These are phyloP conservation scores for Sinapis alba DNA, from an alignment of 441 rosid species.

Conservation along the genomic window DNA sequence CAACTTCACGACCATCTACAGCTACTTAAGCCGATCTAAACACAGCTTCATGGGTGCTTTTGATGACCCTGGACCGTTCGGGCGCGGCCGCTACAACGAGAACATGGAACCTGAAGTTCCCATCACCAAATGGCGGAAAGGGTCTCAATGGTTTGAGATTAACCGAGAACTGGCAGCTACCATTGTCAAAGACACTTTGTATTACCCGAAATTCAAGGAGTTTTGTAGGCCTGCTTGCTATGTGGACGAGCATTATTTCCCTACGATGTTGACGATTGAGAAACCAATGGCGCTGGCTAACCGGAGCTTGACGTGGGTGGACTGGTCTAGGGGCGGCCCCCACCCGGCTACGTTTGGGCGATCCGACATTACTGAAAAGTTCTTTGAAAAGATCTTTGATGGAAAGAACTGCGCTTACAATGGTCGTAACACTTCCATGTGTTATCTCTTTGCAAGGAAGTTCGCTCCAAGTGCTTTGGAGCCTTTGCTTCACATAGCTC, in stretches of 20 bases:
- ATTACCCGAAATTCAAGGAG: conserved; percentile 60
- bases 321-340: conserved; percentile 96
- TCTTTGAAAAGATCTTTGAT: conserved; percentile 52
- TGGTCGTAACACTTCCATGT: conserved; percentile 43
- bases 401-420: conserved; percentile 66
- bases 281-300: conserved; percentile 65
- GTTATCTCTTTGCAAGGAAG: conserved; percentile 80
- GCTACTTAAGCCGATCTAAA: conserved; percentile 62
- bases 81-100: conserved; percentile 83
- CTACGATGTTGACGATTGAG: conserved; percentile 79
- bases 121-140: conserved; percentile 87
- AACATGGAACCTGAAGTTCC: conserved; percentile 87
- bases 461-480: conserved; percentile 79
- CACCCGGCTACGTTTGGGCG: conserved; percentile 93
- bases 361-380: conserved; percentile 64
- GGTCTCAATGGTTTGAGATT: conserved; percentile 93
- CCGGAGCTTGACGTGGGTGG: conserved; percentile 88
- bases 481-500: conserved; percentile 60
- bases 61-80: conserved; percentile 89
- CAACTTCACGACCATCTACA: conserved; percentile 74
- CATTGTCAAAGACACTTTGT: conserved; percentile 66
- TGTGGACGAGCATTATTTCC: conserved; percentile 95
- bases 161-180: conserved; percentile 70
- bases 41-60: conserved; percentile 85
- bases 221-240: conserved; percentile 87